phyloP scores from a whole-genome alignment of 2,329 filamentous ascomycete genomes.

The Beauveria brongniartii region DNA sequence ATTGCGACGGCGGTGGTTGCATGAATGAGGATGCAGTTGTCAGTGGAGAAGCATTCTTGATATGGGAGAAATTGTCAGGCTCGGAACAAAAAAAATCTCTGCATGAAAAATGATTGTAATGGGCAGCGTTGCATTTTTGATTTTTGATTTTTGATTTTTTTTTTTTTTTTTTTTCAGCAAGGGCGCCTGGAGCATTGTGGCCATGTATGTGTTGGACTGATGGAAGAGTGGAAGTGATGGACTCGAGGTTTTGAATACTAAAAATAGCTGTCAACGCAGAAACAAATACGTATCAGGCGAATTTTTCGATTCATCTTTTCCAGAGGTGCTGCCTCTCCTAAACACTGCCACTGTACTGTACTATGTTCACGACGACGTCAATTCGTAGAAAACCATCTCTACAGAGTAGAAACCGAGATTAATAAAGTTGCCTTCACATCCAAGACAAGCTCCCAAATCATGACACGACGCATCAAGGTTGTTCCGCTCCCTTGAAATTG shows the following conservation, averaged over 20 bases:
- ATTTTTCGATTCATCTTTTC: too few species aligned
- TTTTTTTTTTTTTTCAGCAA: not conserved
- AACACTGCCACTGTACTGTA: too few species aligned
- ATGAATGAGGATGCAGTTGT: not conserved
- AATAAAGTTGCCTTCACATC: too few species aligned
- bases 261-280: too few species aligned
- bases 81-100: not conserved
- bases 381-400: too few species aligned
- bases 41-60: too few species aligned
- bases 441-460: not conserved
- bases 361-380: too few species aligned
- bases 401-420: too few species aligned
- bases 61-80: not conserved
- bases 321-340: too few species aligned
- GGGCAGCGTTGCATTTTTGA: not conserved
- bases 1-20: conserved; percentile 5
- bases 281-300: too few species aligned
- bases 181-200: not conserved
- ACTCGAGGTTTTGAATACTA: not conserved
- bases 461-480: conserved; percentile 6
- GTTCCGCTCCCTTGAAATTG: conserved; percentile 3
- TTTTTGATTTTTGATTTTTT: too few species aligned
- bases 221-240: not conserved
- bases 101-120: not conserved
- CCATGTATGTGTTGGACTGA: not conserved